Conservation (phyloP, 345 rosid species). For the Eucalyptus leucophloia region DNA sequence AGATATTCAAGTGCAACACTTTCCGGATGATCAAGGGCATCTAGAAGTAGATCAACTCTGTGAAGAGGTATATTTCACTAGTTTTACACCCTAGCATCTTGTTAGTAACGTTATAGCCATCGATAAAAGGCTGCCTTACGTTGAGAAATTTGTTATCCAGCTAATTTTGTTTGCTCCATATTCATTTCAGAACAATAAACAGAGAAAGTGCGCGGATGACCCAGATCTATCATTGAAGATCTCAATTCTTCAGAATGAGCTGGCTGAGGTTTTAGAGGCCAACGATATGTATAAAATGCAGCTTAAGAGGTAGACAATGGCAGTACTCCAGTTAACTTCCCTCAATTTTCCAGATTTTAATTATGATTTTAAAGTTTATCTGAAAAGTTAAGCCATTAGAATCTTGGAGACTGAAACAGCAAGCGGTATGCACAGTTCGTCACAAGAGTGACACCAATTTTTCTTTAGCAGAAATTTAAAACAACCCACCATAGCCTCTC, state of each 20-base stretch:
- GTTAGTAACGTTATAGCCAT: not conserved
- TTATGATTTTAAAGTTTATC: not conserved
- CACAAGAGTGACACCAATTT: not conserved
- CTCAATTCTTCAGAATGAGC: conserved; percentile 30
- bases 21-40: not conserved
- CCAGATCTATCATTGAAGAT: conserved; percentile 22
- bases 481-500: not conserved
- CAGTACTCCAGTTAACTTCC: not conserved
- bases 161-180: not conserved
- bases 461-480: not conserved
- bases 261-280: conserved; percentile 49
- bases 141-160: not conserved
- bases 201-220: not conserved
- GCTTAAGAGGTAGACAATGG: conserved; percentile 30
- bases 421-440: not conserved
- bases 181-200: not conserved
- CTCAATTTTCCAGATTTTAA: not conserved
- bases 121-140: not conserved
- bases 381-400: not conserved
- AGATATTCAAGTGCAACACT: not conserved
- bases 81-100: not conserved
- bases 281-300: conserved; percentile 39
- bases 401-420: not conserved
- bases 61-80: not conserved
- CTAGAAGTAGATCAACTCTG: not conserved